phyloP scores from a whole-genome alignment of 1,284 basidiomycete species.

The Cutaneotrichosporon cavernicola region DNA sequence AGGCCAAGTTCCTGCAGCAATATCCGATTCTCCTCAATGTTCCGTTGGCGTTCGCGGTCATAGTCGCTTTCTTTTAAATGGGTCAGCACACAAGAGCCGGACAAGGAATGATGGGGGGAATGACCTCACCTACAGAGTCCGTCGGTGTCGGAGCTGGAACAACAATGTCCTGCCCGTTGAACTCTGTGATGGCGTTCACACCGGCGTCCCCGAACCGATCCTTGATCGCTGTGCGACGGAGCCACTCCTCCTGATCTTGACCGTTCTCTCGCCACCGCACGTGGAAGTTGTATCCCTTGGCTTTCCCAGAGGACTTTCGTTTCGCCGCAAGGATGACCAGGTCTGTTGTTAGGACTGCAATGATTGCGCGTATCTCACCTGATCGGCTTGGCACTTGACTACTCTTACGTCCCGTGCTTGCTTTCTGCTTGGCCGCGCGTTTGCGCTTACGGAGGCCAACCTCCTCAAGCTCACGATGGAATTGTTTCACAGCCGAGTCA shows the following conservation, averaged over 20 bases:
- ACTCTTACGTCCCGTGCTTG: no score
- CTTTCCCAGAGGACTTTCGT: background rate
- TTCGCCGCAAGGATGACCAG: background rate
- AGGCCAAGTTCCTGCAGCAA: slow-evolving; percentile 16
- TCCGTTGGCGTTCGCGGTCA: slow-evolving; percentile 14
- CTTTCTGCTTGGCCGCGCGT: background rate
- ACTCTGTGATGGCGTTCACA: background rate
- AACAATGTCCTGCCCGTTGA: background rate
- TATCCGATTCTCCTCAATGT: slow-evolving; percentile 18
- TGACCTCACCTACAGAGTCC: background rate
- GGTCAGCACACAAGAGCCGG: background rate
- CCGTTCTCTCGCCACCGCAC: background rate
- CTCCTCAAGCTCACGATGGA: background rate
- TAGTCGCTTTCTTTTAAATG: slow-evolving; percentile 12
- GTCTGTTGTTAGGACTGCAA: background rate
- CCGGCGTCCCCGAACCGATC: background rate
- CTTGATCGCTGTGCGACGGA: background rate
- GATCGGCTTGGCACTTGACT: no score
- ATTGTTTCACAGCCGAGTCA: background rate
- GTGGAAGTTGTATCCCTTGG: background rate
- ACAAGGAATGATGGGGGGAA: background rate
- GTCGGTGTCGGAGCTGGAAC: background rate
- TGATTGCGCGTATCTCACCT: no score
- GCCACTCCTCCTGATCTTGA: background rate
- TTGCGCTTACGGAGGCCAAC: background rate